Conservation (phyloP, 768 basidiomycete genomes). For the Crucibulum laeve region DNA sequence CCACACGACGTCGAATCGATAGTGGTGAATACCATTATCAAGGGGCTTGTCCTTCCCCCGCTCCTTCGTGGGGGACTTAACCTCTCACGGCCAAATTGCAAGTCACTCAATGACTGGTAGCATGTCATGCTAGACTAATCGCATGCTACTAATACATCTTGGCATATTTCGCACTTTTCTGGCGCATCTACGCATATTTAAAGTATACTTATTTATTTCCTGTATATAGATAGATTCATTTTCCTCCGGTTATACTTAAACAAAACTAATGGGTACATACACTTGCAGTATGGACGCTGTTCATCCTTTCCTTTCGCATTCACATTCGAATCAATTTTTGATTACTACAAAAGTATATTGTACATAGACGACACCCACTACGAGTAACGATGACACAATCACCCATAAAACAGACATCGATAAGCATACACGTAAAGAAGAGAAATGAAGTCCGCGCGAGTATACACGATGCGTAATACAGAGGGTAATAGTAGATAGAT, state of each 20-base stretch:
- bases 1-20: conserved; percentile 85
- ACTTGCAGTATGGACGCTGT: too few relatives aligned
- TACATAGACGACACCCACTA: not conserved
- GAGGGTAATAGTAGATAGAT: too few relatives aligned
- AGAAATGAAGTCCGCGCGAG: not conserved
- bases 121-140: not conserved
- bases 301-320: too few relatives aligned
- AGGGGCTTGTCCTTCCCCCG: conserved; percentile 79
- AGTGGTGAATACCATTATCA: conserved; percentile 82
- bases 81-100: conserved; percentile 64
- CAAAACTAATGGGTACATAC: too few relatives aligned
- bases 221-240: not conserved
- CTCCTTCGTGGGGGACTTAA: conserved; percentile 86
- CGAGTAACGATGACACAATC: not conserved
- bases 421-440: not conserved
- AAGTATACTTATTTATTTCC: not conserved
- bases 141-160: not conserved
- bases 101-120: conserved; percentile 72
- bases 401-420: not conserved
- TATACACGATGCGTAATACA: too few relatives aligned
- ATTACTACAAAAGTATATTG: not conserved
- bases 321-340: too few relatives aligned
- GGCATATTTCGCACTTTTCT: too few relatives aligned
- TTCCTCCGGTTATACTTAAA: too few relatives aligned
- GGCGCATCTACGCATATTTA: too few relatives aligned